phyloP scores from a whole-genome alignment of 495 filamentous ascomycete species.

The Trichoderma asperelloides region DNA sequence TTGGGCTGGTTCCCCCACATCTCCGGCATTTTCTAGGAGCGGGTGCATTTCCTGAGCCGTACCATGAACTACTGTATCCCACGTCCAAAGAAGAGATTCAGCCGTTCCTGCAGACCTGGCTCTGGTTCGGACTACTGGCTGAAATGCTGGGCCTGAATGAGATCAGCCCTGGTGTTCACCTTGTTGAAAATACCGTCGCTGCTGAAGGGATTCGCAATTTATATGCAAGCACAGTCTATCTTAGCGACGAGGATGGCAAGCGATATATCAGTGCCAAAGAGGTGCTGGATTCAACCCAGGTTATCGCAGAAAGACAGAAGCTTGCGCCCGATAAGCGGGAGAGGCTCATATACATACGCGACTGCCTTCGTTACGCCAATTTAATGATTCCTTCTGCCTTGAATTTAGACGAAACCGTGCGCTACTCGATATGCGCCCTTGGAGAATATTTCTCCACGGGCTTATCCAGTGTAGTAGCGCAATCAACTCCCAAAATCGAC shows the following conservation, averaged over 20 bases:
- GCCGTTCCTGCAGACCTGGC: neutral
- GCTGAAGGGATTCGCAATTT: neutral
- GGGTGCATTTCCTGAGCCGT: neutral
- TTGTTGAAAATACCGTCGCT: neutral
- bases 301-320: neutral
- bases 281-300: neutral
- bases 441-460: neutral
- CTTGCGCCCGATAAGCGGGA: neutral
- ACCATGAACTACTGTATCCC: neutral
- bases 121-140: neutral
- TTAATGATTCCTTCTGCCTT: neutral
- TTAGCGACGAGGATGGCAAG: neutral
- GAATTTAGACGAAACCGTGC: neutral
- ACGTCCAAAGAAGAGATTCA: neutral
- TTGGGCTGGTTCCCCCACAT: neutral
- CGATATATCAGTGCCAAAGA: neutral
- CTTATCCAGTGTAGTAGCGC: neutral
- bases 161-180: neutral
- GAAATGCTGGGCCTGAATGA: neutral
- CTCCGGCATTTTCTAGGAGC: neutral
- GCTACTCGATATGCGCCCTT: neutral
- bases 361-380: neutral
- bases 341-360: slow-evolving; percentile 2
- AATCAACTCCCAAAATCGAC: neutral
- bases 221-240: neutral